Percentiles rank a stretch among this genome's conserved stretches.
Conservation (phyloP, 345 rosid genomes). For the Citrus sp. region DNA sequence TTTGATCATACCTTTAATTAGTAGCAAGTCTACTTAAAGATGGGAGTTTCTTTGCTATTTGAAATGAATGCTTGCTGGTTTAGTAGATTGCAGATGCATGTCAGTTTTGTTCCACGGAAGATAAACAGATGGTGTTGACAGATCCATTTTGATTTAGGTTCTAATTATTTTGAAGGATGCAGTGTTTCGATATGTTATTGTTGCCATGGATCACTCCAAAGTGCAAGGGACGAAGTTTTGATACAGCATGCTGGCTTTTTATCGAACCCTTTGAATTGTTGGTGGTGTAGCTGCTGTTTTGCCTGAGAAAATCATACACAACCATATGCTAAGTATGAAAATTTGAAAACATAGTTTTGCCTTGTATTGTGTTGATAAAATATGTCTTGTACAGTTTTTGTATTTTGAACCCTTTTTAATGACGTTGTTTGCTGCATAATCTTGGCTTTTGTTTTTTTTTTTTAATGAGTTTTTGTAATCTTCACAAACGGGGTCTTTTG, state of each 20-base stretch:
- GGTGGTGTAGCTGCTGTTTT: background rate
- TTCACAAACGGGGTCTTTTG: no score
- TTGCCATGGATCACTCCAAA: slow-evolving; percentile 5
- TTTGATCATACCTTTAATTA: slow-evolving; percentile 29
- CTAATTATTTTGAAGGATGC: slow-evolving; percentile 25
- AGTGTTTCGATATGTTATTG: slow-evolving; percentile 12
- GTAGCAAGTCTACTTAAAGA: slow-evolving; percentile 16
- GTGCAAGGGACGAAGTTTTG: slow-evolving; percentile 2
- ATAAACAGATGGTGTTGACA: slow-evolving; percentile 15
- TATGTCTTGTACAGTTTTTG: slow-evolving; percentile 19
- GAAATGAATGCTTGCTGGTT: slow-evolving; percentile 15
- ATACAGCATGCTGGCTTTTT: background rate
- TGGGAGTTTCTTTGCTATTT: slow-evolving; percentile 8
- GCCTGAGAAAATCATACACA: background rate
- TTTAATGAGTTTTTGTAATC: no score
- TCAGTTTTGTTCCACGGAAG: slow-evolving; percentile 6
- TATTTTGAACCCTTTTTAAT: background rate
- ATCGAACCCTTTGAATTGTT: background rate
- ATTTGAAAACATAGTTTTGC: background rate
- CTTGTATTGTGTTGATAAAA: slow-evolving; percentile 10
- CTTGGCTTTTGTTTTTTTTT: no score
- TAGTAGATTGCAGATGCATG: slow-evolving; percentile 18
- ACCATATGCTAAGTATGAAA: background rate
- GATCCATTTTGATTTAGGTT: slow-evolving; percentile 14
- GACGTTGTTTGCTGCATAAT: no score